Evolutionary conservation across 176 grass and related monocot genomes (phyloP).

Genomic region (Ensete ventricosum): DNA sequence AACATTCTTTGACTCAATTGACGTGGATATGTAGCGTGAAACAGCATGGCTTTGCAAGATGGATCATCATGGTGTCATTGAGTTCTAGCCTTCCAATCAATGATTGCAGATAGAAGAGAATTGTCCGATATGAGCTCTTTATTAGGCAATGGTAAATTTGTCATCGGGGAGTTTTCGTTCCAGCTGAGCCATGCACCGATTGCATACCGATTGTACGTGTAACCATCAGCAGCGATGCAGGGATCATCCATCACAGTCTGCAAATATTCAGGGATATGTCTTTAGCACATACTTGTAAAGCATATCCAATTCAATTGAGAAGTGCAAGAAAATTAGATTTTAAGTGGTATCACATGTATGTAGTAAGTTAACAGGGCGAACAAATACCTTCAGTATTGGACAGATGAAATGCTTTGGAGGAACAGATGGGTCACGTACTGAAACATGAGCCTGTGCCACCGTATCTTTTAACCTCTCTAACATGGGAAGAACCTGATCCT

Average conservation of each 20-base stretch:
- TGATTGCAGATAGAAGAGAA: conserved; percentile 22
- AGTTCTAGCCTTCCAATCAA: background rate
- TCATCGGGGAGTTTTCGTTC: conserved; percentile 13
- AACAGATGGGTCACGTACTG: background rate
- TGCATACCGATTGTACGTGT: conserved; percentile 14
- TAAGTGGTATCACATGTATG: background rate
- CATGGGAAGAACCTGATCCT: conserved; percentile 7
- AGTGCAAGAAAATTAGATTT: background rate
- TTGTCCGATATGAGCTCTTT: conserved; percentile 13
- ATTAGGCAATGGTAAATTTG: conserved; percentile 11
- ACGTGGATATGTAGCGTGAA: too few relatives aligned
- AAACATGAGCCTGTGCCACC: background rate
- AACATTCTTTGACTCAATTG: too few relatives aligned
- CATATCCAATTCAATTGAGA: background rate
- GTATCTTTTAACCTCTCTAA: conserved; percentile 17
- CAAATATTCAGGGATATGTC: background rate
- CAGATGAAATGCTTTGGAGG: conserved; percentile 17
- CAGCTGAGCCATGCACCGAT: conserved; percentile 12
- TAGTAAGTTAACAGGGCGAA: background rate
- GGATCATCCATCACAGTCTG: conserved; percentile 29
- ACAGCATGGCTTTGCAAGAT: too few relatives aligned
- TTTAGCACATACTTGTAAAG: background rate
- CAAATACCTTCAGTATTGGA: conserved; percentile 10
- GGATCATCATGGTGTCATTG: background rate
- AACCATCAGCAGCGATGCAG: conserved; percentile 25